Conservation (phyloP, 345 rosid species). For the Pelargonium nanum region DNA sequence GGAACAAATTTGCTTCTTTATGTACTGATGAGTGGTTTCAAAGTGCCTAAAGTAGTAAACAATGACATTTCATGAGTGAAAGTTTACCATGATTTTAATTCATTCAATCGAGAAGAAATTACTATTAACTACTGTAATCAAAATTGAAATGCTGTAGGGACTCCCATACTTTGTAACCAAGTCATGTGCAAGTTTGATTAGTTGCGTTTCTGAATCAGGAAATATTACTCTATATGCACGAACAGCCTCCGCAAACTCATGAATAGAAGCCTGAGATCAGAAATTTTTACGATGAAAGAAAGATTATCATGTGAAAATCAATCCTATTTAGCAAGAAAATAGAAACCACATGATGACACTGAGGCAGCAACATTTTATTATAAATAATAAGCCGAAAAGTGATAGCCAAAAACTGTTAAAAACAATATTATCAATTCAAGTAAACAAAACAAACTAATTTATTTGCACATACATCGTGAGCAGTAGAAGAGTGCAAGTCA, state of each 20-base stretch:
- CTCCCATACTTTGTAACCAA: slow-evolving; percentile 53
- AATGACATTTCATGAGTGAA: slow-evolving; percentile 13
- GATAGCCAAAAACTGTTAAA: not conserved
- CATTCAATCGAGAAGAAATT: not conserved
- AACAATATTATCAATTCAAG: not conserved
- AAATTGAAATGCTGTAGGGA: not conserved
- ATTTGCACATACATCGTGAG: slow-evolving; percentile 51
- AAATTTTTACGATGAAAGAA: slow-evolving; percentile 2
- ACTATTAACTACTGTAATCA: not conserved
- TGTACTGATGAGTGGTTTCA: slow-evolving; percentile 44
- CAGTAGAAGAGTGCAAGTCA: slow-evolving; percentile 23
- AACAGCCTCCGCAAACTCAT: slow-evolving; percentile 81
- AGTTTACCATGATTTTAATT: not conserved
- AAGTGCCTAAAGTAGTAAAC: slow-evolving; percentile 52
- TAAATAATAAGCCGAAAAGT: not conserved
- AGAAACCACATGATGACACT: not conserved
- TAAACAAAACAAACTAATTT: slow-evolving; percentile 9
- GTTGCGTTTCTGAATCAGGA: slow-evolving; percentile 83
- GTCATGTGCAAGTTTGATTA: slow-evolving; percentile 60
- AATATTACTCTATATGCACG: slow-evolving; percentile 87
- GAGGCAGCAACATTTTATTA: not conserved
- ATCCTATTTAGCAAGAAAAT: not conserved
- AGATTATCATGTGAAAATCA: not conserved
- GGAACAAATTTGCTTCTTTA: slow-evolving; percentile 46
- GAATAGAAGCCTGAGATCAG: slow-evolving; percentile 54